Evolutionary conservation across 257 asterid species (phyloP).

Genomic region (Nyctanthes arbortristis): DNA sequence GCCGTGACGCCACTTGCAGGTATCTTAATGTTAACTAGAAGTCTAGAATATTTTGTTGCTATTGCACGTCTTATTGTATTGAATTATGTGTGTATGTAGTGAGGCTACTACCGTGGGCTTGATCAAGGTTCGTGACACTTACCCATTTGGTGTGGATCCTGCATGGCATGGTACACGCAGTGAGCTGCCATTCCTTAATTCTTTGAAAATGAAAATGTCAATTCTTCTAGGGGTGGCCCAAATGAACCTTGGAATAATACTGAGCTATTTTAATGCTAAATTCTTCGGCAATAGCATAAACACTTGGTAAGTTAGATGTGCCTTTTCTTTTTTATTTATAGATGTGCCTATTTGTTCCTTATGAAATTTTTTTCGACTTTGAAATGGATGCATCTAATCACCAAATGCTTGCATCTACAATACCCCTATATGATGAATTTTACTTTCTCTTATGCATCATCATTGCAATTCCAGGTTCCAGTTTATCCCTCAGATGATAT

Average conservation of each 20-base stretch:
- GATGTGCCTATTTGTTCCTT: conserved; percentile 16
- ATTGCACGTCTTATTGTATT: conserved; percentile 21
- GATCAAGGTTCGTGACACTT: conserved; percentile 81
- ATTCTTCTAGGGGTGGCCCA: conserved; percentile 96
- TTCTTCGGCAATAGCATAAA: conserved; percentile 79
- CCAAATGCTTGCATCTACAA: not conserved
- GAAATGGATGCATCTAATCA: not conserved
- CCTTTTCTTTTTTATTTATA: too few species aligned
- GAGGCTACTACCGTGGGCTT: conserved; percentile 82
- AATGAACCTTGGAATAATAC: conserved; percentile 92
- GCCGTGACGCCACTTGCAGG: conserved; percentile 96
- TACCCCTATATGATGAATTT: not conserved
- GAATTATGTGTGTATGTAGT: conserved; percentile 44
- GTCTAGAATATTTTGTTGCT: conserved; percentile 18
- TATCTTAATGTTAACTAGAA: conserved; percentile 32
- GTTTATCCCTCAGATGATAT: conserved; percentile 88
- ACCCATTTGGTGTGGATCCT: conserved; percentile 97
- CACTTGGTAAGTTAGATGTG: conserved; percentile 70
- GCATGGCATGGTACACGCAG: conserved; percentile 97
- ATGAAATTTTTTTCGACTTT: conserved; percentile 8
- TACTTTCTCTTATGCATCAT: conserved; percentile 13
- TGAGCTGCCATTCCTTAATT: conserved; percentile 91
- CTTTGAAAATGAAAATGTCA: conserved; percentile 99
- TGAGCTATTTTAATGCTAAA: conserved; percentile 84
- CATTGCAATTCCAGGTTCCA: conserved; percentile 78